Percentiles rank a stretch among this genome's conserved stretches.
Evolutionary conservation across 495 filamentous ascomycete species (phyloP).

Genomic region (Xylaria flabelliformis): DNA sequence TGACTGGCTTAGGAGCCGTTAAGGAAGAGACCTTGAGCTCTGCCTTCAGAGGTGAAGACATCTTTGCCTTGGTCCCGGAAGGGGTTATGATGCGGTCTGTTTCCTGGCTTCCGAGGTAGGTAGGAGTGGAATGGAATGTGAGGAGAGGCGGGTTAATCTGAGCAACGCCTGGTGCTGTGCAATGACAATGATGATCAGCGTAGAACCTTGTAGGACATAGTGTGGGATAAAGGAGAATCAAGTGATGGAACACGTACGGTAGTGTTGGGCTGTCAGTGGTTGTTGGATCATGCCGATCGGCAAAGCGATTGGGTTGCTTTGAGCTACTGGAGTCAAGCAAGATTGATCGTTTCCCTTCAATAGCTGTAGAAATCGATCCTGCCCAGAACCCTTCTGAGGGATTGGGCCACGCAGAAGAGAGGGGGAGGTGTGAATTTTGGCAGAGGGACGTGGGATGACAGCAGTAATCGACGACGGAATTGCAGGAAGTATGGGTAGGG

Average conservation of each 20-base stretch:
- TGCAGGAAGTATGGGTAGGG: neutral
- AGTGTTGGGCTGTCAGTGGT: neutral
- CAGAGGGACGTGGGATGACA: neutral
- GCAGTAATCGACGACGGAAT: neutral
- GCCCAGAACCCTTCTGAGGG: conserved; percentile 28
- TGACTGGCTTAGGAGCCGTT: neutral
- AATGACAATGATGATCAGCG: conserved; percentile 7
- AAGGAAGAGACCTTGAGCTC: conserved; percentile 4
- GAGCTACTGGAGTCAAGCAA: neutral
- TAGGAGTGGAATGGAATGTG: neutral
- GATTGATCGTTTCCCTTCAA: conserved; percentile 5
- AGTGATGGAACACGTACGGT: conserved; percentile 9
- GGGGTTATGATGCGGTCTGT: neutral
- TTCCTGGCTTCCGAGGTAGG: neutral
- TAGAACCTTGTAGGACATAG: neutral
- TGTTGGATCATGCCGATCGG: neutral
- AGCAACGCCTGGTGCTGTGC: conserved; percentile 1
- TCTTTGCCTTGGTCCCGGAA: neutral
- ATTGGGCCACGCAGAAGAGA: conserved; percentile 17
- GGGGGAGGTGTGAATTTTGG: neutral
- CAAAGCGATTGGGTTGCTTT: neutral
- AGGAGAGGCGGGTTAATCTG: conserved; percentile 3
- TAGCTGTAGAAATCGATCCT: conserved; percentile 28
- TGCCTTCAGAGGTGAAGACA: conserved; percentile 9
- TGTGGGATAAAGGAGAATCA: neutral